phyloP scores from a whole-genome alignment of 495 filamentous ascomycete genomes.

The Endocarpon pusillum region DNA sequence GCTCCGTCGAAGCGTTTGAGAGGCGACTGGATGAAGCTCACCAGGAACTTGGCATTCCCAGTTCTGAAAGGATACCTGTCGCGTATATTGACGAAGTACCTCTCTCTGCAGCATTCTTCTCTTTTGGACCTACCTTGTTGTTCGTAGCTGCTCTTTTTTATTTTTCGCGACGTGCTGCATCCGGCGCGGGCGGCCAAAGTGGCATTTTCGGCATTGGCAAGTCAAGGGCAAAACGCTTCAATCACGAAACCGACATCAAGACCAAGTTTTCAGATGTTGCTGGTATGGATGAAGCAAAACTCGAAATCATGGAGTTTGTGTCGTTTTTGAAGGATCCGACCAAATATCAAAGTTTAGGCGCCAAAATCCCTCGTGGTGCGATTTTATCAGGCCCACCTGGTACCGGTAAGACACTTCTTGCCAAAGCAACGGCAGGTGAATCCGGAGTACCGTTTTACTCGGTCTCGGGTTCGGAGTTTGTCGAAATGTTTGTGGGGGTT shows the following conservation, averaged over 20 bases:
- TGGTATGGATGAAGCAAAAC: conserved; percentile 96
- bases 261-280: conserved; percentile 95
- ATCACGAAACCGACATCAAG: conserved; percentile 88
- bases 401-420: conserved; percentile 93
- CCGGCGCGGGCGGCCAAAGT: conserved; percentile 46
- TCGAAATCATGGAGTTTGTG: conserved; percentile 98
- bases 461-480: conserved; percentile 95
- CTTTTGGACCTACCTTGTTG: conserved; percentile 75
- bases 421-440: conserved; percentile 94
- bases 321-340: conserved; percentile 85
- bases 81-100: conserved; percentile 65
- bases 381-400: conserved; percentile 92
- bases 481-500: conserved; percentile 99
- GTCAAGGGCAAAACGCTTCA: conserved; percentile 90
- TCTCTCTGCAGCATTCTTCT: conserved; percentile 42
- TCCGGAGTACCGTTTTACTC: conserved; percentile 96
- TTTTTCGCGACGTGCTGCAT: conserved; percentile 46
- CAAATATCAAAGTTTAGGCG: conserved; percentile 79
- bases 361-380: conserved; percentile 92
- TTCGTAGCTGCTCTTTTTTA: conserved; percentile 65
- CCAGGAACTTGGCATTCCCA: conserved; percentile 66
- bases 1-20: conserved; percentile 87
- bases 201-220: conserved; percentile 91
- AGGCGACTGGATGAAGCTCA: conserved; percentile 74
- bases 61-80: conserved; percentile 73